Evolutionary conservation across 805 yeast species (phyloP).

Genomic region (Metschnikowia cerradonensis): DNA sequence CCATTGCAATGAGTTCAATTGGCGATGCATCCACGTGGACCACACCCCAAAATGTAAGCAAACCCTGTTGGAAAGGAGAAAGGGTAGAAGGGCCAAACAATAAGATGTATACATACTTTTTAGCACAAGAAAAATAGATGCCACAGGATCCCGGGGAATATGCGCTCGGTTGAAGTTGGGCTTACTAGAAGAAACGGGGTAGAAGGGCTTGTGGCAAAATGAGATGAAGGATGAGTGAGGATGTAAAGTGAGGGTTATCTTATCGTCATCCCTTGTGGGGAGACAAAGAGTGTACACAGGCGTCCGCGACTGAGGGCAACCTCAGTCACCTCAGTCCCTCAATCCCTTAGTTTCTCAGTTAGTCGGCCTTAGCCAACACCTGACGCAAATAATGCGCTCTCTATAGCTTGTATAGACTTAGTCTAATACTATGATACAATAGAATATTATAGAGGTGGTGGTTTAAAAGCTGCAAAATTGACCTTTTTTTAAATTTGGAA

Average conservation of each 20-base stretch:
- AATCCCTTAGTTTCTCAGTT: no score
- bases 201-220: slow-evolving; percentile 1
- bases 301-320: neutral
- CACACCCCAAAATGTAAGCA: slow-evolving; percentile 1
- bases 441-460: no score
- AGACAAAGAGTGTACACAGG: slow-evolving; percentile 10
- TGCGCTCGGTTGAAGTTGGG: neutral
- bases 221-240: slow-evolving; percentile 1
- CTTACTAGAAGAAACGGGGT: neutral
- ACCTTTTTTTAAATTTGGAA: no score
- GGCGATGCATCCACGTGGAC: slow-evolving; percentile 5
- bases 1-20: no score
- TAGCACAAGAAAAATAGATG: neutral
- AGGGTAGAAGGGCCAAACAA: neutral
- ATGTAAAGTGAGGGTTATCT: slow-evolving; percentile 6
- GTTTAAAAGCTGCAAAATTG: no score
- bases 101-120: neutral
- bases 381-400: neutral
- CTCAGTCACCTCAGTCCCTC: no score
- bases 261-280: slow-evolving; percentile 18
- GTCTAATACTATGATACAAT: no score
- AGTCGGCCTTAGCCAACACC: no score
- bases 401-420: no score
- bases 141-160: neutral
- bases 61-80: neutral